A percentile compares a stretch with the other conserved stretches of the same genome.
These are phyloP conservation scores for Solanum peruvianum DNA, from an alignment of 257 asterid genomes.

Conservation along the genomic window DNA sequence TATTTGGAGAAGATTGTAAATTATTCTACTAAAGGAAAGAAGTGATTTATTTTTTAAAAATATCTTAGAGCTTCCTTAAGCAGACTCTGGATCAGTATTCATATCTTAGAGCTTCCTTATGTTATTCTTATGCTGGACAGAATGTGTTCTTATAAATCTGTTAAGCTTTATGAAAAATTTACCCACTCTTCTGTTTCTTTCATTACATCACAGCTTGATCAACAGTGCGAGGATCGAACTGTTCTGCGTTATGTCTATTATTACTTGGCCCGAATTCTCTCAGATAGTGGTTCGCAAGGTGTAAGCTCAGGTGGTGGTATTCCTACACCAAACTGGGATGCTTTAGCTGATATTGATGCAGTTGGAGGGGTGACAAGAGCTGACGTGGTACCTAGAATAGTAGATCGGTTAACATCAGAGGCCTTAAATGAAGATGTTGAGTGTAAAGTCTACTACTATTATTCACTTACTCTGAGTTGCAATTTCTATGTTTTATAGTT, in stretches of 20 bases:
- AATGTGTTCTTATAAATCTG: background rate
- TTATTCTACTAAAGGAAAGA: background rate
- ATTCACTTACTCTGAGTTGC: background rate
- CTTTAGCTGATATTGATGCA: constrained; percentile 96
- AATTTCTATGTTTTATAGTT: background rate
- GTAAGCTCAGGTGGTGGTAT: constrained; percentile 95
- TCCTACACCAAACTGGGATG: constrained; percentile 99
- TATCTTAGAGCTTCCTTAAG: background rate
- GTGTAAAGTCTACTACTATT: constrained; percentile 34
- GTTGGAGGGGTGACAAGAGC: constrained; percentile 99
- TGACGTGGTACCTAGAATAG: constrained; percentile 93
- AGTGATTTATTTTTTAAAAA: background rate
- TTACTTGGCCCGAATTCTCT: constrained; percentile 92
- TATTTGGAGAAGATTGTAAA: background rate
- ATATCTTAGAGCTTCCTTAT: background rate
- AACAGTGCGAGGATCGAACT: constrained; percentile 98
- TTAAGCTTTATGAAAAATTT: background rate
- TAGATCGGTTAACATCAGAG: constrained; percentile 73
- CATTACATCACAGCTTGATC: constrained; percentile 70
- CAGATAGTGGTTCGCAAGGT: constrained; percentile 96
- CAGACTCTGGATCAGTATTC: background rate
- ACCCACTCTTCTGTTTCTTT: constrained; percentile 8
- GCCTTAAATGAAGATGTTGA: constrained; percentile 87
- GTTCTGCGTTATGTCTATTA: constrained; percentile 93
- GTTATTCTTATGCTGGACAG: background rate